Conservation (phyloP, 164 flowering plant genomes). For the Stephania japonica region DNA sequence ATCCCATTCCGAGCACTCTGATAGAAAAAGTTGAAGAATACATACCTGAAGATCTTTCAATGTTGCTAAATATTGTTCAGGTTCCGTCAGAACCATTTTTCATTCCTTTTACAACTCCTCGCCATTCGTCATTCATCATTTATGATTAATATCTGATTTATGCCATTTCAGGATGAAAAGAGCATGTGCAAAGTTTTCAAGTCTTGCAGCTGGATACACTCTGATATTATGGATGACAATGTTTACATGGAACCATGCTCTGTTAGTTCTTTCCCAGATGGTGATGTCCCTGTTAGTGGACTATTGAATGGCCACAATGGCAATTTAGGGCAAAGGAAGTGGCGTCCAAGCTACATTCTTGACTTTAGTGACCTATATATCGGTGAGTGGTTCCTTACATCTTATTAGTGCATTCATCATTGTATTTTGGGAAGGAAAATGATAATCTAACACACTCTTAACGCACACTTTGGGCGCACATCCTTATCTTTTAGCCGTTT, state of each 20-base stretch:
- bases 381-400: conserved; percentile 37
- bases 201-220: conserved; percentile 76
- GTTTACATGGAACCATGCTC: conserved; percentile 52
- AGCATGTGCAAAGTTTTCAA: conserved; percentile 20
- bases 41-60: conserved; percentile 59
- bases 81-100: conserved; percentile 22
- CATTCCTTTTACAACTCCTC: not conserved
- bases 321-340: conserved; percentile 24
- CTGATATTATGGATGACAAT: conserved; percentile 96
- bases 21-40: conserved; percentile 70
- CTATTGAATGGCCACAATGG: conserved; percentile 18
- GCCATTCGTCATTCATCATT: not conserved
- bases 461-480: no score
- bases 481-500: no score
- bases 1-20: conserved; percentile 66
- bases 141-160: conserved; percentile 10
- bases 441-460: no score
- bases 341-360: conserved; percentile 72
- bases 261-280: conserved; percentile 16
- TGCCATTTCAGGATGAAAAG: conserved; percentile 36
- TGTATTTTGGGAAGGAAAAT: no score
- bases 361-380: conserved; percentile 83
- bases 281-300: conserved; percentile 15
- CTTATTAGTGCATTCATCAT: not conserved
- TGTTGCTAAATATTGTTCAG: conserved; percentile 41